phyloP scores from a whole-genome alignment of 345 rosid species.

The Punica granatum region DNA sequence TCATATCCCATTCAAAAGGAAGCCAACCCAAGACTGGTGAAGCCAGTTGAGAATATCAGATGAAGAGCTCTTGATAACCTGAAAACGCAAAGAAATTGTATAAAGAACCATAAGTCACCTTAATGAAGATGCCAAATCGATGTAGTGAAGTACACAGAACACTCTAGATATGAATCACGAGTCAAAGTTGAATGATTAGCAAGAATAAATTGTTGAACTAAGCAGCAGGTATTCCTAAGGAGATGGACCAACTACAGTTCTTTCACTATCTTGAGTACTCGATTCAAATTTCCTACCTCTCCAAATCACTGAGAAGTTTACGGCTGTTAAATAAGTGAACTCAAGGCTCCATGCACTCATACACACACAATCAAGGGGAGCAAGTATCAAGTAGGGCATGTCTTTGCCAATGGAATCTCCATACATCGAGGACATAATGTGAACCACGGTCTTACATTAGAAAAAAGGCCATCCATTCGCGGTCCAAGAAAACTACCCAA shows the following conservation, averaged over 20 bases:
- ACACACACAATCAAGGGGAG: neutral
- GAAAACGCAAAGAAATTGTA: neutral
- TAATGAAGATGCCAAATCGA: neutral
- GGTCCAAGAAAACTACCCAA: neutral
- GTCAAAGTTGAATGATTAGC: neutral
- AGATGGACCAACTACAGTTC: neutral
- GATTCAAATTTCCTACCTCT: neutral
- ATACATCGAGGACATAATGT: neutral
- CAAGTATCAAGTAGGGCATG: neutral
- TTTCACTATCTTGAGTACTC: neutral
- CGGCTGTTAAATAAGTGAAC: neutral
- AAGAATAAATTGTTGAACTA: neutral
- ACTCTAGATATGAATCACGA: neutral
- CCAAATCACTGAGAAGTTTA: neutral
- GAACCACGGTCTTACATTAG: neutral
- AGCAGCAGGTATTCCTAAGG: neutral
- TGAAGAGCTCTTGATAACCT: neutral
- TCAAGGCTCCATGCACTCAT: neutral
- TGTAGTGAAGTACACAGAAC: neutral
- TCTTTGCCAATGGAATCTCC: neutral
- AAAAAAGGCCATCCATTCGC: neutral
- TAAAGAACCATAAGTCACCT: neutral
- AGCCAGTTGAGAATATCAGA: neutral
- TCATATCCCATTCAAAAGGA: neutral
- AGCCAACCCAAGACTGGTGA: neutral